Evolutionary conservation across 1,284 basidiomycete species (phyloP).

Genomic region (Stereum hirsutum): DNA sequence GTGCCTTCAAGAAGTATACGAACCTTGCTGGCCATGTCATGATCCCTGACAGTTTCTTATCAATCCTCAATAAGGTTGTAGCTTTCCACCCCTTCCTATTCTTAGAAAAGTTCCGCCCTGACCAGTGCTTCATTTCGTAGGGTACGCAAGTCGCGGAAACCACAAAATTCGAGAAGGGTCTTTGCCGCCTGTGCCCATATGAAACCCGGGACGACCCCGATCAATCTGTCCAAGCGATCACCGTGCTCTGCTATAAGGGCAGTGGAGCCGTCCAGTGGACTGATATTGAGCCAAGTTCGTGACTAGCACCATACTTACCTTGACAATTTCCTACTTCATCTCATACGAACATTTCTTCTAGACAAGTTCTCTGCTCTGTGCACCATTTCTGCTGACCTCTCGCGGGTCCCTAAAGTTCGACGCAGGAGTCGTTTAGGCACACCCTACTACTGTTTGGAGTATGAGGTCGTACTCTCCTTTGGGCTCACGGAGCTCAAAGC

Average conservation of each 20-base stretch:
- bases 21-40: not conserved
- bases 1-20: not conserved
- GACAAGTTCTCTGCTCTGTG: not conserved
- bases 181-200: too few relatives aligned
- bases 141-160: not conserved
- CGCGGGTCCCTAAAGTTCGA: not conserved
- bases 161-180: not conserved
- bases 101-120: not conserved
- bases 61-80: too few relatives aligned
- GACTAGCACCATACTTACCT: too few relatives aligned
- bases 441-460: not conserved
- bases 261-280: not conserved
- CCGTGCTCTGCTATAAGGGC: not conserved
- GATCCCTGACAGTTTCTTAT: too few relatives aligned
- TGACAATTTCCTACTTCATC: not conserved
- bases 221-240: not conserved
- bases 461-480: not conserved
- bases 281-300: not conserved
- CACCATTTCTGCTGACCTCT: not conserved
- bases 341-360: not conserved
- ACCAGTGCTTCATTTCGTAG: too few relatives aligned
- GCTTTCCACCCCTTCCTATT: too few relatives aligned
- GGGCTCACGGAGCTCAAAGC: not conserved
- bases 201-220: not conserved
- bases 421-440: not conserved